Percentiles rank a stretch among this genome's conserved stretches.
phyloP scores from a whole-genome alignment of 129 eudicot genomes.

The Arctium minus region DNA sequence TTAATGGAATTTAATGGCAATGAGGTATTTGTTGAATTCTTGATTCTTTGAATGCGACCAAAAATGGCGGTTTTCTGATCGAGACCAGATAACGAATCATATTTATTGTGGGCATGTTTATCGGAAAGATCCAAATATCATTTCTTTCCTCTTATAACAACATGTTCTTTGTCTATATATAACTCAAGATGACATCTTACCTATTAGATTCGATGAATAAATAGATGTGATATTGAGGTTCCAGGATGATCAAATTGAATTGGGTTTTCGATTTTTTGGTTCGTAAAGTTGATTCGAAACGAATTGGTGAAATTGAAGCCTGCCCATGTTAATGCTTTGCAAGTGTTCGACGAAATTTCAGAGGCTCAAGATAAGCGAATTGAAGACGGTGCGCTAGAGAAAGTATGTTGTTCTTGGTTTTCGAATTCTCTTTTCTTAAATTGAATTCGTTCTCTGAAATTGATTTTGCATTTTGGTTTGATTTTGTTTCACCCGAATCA shows the following conservation, averaged over 20 bases:
- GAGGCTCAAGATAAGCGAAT: background rate
- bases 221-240: background rate
- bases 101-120: constrained; percentile 9
- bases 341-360: constrained; percentile 19
- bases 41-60: constrained; percentile 11
- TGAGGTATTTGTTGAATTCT: background rate
- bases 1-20: constrained; percentile 3
- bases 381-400: background rate
- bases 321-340: constrained; percentile 8
- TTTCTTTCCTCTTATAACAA: background rate
- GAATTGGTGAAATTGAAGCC: background rate
- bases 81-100: constrained; percentile 23
- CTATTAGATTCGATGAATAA: constrained; percentile 7
- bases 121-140: constrained; percentile 13
- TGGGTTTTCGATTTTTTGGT: background rate
- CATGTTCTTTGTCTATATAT: background rate
- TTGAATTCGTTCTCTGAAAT: background rate
- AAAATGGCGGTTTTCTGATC: constrained; percentile 16
- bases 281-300: background rate
- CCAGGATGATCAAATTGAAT: background rate
- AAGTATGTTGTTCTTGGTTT: constrained; percentile 4
- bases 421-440: background rate
- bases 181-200: background rate
- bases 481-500: background rate
- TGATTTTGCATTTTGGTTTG: background rate